These are phyloP conservation scores for Calocybe gambosa DNA, from an alignment of 1,284 basidiomycete genomes.

Conservation along the genomic window DNA sequence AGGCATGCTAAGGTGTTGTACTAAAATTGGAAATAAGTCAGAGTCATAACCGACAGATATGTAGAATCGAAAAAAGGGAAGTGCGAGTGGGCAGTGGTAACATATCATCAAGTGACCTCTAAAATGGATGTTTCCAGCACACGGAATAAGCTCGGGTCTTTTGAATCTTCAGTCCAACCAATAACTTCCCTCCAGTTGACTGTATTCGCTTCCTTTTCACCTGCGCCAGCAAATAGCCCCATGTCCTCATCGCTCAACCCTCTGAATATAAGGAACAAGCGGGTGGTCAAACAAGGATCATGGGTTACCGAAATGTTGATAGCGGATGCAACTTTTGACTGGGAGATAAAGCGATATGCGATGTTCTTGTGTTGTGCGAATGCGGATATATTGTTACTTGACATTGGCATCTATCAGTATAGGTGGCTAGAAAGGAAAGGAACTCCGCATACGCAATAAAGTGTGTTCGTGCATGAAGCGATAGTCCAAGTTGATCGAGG, in stretches of 20 bases:
- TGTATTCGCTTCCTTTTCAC: constrained; percentile 76
- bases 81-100: no score
- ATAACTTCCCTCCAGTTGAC: constrained; percentile 74
- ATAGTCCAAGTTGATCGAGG: constrained; percentile 73
- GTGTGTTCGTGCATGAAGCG: constrained; percentile 67
- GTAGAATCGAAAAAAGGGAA: constrained; percentile 3
- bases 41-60: constrained; percentile 7
- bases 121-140: constrained; percentile 71
- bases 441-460: constrained; percentile 56
- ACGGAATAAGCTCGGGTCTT: constrained; percentile 65
- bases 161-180: constrained; percentile 71
- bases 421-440: constrained; percentile 3
- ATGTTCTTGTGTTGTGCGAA: constrained; percentile 75
- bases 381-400: constrained; percentile 64
- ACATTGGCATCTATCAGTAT: constrained; percentile 6
- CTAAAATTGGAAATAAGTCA: constrained; percentile 8
- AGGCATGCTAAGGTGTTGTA: constrained; percentile 4
- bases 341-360: constrained; percentile 78
- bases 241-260: constrained; percentile 76
- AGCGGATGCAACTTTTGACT: constrained; percentile 70
- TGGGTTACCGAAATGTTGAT: constrained; percentile 76
- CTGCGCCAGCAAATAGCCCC: constrained; percentile 62
- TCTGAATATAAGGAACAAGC: constrained; percentile 77
- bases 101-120: constrained; percentile 51
- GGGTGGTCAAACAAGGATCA: constrained; percentile 74